Conservation (phyloP, 129 eudicot species). For the Flaveria sonorensis region DNA sequence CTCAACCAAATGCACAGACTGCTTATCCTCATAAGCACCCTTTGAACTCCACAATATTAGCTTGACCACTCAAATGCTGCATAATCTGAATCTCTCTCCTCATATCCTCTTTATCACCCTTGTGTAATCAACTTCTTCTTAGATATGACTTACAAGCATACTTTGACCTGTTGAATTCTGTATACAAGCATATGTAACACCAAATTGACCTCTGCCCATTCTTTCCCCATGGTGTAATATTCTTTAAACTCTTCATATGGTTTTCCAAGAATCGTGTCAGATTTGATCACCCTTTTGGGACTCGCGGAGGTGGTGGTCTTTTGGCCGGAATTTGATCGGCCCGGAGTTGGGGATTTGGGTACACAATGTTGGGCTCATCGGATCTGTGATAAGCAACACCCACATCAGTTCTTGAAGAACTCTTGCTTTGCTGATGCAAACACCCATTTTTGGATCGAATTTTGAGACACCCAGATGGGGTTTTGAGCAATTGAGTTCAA, state of each 20-base stretch:
- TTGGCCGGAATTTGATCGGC: conserved; percentile 42
- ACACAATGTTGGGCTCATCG: conserved; percentile 44
- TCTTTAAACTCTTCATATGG: conserved; percentile 67
- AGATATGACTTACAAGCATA: conserved; percentile 86
- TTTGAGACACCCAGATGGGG: conserved; percentile 34
- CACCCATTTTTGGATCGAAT: conserved; percentile 44
- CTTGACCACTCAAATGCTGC: conserved; percentile 96
- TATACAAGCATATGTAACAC: conserved; percentile 77
- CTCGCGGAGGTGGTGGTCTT: conserved; percentile 41
- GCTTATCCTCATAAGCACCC: conserved; percentile 88
- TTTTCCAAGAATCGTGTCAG: conserved; percentile 74
- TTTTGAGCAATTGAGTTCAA: conserved; percentile 1
- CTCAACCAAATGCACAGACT: conserved; percentile 82
- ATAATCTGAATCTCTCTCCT: conserved; percentile 82
- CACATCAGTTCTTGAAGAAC: conserved; percentile 28
- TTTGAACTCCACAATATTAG: conserved; percentile 79
- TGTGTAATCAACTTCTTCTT: conserved; percentile 81
- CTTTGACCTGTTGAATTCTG: conserved; percentile 43
- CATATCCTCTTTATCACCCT: conserved; percentile 86
- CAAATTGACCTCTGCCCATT: conserved; percentile 94
- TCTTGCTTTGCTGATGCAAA: conserved; percentile 53
- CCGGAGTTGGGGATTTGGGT: conserved; percentile 62
- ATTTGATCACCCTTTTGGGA: conserved; percentile 44
- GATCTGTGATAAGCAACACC: conserved; percentile 36
- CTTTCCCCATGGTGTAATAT: conserved; percentile 66